Evolutionary conservation across 805 yeast genomes (phyloP).

Genomic region (Starmerella floricola): DNA sequence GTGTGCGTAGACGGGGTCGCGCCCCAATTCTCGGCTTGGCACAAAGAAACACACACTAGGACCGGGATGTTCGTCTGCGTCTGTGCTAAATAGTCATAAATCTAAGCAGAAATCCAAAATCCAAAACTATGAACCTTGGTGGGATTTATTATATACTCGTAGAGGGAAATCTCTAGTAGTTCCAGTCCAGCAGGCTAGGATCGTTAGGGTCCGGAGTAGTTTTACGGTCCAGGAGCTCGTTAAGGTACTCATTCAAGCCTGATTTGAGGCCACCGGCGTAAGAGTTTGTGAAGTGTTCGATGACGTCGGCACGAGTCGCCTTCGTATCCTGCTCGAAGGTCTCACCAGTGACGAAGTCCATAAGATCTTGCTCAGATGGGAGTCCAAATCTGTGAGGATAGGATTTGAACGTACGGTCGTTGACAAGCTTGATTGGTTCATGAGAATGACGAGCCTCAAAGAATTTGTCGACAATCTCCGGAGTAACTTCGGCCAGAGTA

Average conservation of each 20-base stretch:
- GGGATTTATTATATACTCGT: too few relatives aligned
- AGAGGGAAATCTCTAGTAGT: slow-evolving; percentile 27
- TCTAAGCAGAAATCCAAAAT: too few relatives aligned
- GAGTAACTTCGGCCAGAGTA: slow-evolving; percentile 30
- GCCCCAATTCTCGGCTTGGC: too few relatives aligned
- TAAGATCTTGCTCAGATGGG: slow-evolving; percentile 59
- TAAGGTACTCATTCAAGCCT: slow-evolving; percentile 53
- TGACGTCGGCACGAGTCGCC: slow-evolving; percentile 55
- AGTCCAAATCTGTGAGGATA: slow-evolving; percentile 65
- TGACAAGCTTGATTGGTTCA: slow-evolving; percentile 25
- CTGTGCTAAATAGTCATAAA: too few relatives aligned
- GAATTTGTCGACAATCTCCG: slow-evolving; percentile 23
- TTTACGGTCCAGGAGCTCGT: slow-evolving; percentile 48
- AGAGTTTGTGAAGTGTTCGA: slow-evolving; percentile 42
- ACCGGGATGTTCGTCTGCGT: too few relatives aligned
- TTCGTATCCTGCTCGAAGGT: slow-evolving; percentile 53
- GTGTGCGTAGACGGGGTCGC: too few relatives aligned
- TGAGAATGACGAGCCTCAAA: slow-evolving; percentile 28
- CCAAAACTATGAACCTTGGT: too few relatives aligned
- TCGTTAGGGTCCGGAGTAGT: slow-evolving; percentile 36
- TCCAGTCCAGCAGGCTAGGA: slow-evolving; percentile 39
- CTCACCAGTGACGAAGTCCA: slow-evolving; percentile 58
- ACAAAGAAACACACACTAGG: too few relatives aligned
- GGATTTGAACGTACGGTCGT: slow-evolving; percentile 32
- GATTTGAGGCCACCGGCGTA: slow-evolving; percentile 32